Conservation (phyloP, 768 basidiomycete species). For the Lanmaoa pseudosensibilis region DNA sequence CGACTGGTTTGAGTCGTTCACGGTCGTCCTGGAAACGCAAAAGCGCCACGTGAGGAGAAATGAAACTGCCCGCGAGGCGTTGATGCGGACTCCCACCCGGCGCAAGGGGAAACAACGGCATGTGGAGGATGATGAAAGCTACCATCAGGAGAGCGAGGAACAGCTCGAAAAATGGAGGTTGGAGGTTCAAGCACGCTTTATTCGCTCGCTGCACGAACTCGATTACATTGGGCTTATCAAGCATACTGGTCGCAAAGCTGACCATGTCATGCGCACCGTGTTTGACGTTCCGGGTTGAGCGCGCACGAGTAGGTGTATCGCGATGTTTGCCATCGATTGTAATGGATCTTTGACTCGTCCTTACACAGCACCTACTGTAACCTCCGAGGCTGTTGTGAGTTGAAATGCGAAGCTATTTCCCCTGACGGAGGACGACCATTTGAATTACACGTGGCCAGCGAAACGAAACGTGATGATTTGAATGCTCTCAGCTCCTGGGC, state of each 20-base stretch:
- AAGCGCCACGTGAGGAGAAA: conserved; percentile 13
- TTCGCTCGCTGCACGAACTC: conserved; percentile 77
- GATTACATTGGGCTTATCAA: conserved; percentile 80
- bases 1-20: conserved; percentile 86
- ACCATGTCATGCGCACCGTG: conserved; percentile 69
- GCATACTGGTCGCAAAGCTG: conserved; percentile 74
- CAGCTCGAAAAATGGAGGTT: conserved; percentile 54
- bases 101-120: conserved; percentile 28
- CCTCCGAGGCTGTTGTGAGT: not conserved
- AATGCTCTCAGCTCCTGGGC: too few species aligned
- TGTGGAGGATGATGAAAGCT: conserved; percentile 20
- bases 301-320: conserved; percentile 16
- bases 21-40: conserved; percentile 63
- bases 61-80: not conserved
- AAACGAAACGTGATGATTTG: not conserved
- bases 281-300: conserved; percentile 45
- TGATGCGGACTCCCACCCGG: conserved; percentile 19
- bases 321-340: not conserved
- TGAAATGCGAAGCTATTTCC: not conserved
- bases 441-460: not conserved
- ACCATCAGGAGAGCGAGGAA: conserved; percentile 30
- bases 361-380: not conserved
- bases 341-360: conserved; percentile 7
- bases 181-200: conserved; percentile 75
- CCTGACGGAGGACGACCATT: conserved; percentile 3